Percentiles rank a stretch among this genome's conserved stretches.
Evolutionary conservation across 1,284 basidiomycete genomes (phyloP).

Genomic region (Phlebopus sp.): DNA sequence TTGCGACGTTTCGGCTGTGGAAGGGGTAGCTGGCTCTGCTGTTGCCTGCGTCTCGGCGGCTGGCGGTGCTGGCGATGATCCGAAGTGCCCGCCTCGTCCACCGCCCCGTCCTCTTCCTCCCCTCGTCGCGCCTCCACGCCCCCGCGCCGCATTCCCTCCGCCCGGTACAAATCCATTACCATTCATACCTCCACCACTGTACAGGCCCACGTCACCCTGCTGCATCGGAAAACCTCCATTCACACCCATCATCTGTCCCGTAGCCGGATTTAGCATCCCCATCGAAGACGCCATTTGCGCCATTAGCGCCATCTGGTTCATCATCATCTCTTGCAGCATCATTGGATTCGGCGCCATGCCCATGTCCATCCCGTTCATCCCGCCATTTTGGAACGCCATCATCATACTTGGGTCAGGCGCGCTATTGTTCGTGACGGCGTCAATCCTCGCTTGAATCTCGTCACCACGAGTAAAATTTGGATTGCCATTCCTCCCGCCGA

Average conservation of each 20-base stretch:
- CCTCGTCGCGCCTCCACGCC: slow-evolving; percentile 36
- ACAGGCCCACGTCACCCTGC: slow-evolving; percentile 55
- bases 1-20: slow-evolving; percentile 18
- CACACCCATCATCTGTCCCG: slow-evolving; percentile 48
- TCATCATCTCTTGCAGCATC: slow-evolving; percentile 80
- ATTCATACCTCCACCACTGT: slow-evolving; percentile 36
- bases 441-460: slow-evolving; percentile 75
- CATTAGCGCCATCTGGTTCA: slow-evolving; percentile 85
- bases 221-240: slow-evolving; percentile 53
- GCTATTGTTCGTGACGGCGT: slow-evolving; percentile 60
- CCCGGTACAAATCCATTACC: slow-evolving; percentile 37
- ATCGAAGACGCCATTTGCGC: slow-evolving; percentile 74
- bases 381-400: slow-evolving; percentile 51
- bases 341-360: slow-evolving; percentile 59
- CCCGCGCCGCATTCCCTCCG: slow-evolving; percentile 29
- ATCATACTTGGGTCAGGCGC: slow-evolving; percentile 56
- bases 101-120: slow-evolving; percentile 39
- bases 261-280: slow-evolving; percentile 62
- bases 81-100: slow-evolving; percentile 27
- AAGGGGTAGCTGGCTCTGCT: slow-evolving; percentile 29
- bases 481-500: slow-evolving; percentile 50
- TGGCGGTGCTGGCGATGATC: slow-evolving; percentile 22
- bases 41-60: slow-evolving; percentile 27
- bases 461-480: slow-evolving; percentile 42
- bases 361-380: slow-evolving; percentile 63